Conservation (phyloP, 129 eudicot species). For the Cynara cardunculus region DNA sequence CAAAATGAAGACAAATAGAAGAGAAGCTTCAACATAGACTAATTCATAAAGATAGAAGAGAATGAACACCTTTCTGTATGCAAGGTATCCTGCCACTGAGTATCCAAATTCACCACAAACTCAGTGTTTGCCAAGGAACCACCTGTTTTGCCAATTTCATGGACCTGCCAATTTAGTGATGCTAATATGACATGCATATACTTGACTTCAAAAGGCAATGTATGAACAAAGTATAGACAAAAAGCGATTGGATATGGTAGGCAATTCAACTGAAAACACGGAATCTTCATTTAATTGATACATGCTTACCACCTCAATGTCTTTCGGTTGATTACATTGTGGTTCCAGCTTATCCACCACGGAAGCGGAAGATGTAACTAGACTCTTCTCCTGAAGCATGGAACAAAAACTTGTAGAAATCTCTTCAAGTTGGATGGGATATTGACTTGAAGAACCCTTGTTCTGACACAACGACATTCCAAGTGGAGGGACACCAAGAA, state of each 20-base stretch:
- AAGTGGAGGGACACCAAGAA: constrained; percentile 22
- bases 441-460: constrained; percentile 18
- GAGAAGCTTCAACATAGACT: background rate
- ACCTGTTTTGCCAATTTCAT: constrained; percentile 19
- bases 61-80: constrained; percentile 51
- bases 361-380: constrained; percentile 4
- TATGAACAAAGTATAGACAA: background rate
- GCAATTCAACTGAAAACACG: background rate
- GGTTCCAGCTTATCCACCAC: constrained; percentile 25
- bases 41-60: constrained; percentile 5
- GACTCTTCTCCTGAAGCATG: constrained; percentile 7
- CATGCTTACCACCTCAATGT: constrained; percentile 23
- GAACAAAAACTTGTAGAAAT: constrained; percentile 8
- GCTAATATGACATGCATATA: constrained; percentile 6
- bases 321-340: constrained; percentile 20
- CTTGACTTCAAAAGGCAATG: background rate
- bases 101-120: constrained; percentile 21
- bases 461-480: constrained; percentile 33
- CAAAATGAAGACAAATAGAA: background rate
- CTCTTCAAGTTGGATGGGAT: constrained; percentile 22
- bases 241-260: background rate
- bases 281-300: background rate
- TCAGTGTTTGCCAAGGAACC: constrained; percentile 24
- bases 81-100: constrained; percentile 31
- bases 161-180: constrained; percentile 50